Conservation (phyloP, 768 basidiomycete species). For the Cytidiella melzeri region DNA sequence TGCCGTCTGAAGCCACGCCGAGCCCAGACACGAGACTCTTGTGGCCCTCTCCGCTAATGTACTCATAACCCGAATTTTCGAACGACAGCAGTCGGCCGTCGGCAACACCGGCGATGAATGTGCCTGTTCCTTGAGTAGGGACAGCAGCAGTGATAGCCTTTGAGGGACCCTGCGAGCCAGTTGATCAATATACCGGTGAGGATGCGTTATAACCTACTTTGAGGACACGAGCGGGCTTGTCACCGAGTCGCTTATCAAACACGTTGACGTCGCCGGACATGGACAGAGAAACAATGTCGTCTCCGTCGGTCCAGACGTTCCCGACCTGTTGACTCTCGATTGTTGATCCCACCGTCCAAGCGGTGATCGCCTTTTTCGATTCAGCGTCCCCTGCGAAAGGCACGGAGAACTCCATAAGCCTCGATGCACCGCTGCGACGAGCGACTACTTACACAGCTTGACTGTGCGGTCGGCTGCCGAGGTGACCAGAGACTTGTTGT, state of each 20-base stretch:
- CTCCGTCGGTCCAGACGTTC: constrained; percentile 71
- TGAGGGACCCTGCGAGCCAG: constrained; percentile 58
- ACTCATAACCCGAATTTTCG: constrained; percentile 39
- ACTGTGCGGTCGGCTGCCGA: constrained; percentile 85
- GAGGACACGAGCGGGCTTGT: constrained; percentile 55
- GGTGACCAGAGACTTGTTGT: constrained; percentile 69
- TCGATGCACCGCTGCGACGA: too few species aligned
- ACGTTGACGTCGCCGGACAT: constrained; percentile 77
- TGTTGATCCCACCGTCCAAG: constrained; percentile 72
- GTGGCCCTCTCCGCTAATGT: constrained; percentile 61
- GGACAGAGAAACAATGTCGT: constrained; percentile 76
- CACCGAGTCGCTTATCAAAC: constrained; percentile 66
- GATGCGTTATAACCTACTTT: constrained; percentile 36
- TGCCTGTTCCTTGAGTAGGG: constrained; percentile 37
- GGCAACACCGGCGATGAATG: constrained; percentile 76
- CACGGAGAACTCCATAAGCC: too few species aligned
- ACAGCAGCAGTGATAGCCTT: constrained; percentile 68
- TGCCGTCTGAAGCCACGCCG: constrained; percentile 38
- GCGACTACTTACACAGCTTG: constrained; percentile 63
- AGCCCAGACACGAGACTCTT: constrained; percentile 64
- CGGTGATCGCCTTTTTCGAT: constrained; percentile 55
- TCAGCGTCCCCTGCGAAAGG: constrained; percentile 86
- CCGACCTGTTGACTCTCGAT: constrained; percentile 82
- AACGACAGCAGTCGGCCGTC: constrained; percentile 74
- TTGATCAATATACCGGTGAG: neutral